A percentile compares a stretch with the other conserved stretches of the same genome.
These are phyloP conservation scores for Jackrogersella multiformis DNA, from an alignment of 495 filamentous ascomycete genomes.

Conservation along the genomic window DNA sequence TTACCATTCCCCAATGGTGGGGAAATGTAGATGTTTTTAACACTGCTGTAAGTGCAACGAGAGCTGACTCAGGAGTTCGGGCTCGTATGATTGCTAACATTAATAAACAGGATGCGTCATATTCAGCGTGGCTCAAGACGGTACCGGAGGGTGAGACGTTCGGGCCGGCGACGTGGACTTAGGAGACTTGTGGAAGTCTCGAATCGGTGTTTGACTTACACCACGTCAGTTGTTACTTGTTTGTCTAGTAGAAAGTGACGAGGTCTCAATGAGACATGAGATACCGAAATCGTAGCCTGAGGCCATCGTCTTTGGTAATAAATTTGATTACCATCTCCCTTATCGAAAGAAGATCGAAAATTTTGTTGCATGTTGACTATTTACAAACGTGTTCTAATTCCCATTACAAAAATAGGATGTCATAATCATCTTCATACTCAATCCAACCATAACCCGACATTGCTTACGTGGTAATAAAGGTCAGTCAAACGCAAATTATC, in stretches of 20 bases:
- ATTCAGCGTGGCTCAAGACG: conserved; percentile 45
- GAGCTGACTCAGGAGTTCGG: neutral
- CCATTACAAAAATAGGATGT: neutral
- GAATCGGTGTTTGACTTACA: neutral
- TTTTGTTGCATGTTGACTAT: no score
- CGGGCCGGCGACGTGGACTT: conserved; percentile 44
- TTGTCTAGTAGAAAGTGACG: conserved; percentile 5
- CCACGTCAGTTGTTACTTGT: conserved; percentile 1
- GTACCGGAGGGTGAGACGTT: conserved; percentile 49
- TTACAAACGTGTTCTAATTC: neutral
- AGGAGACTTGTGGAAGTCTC: neutral
- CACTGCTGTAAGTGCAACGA: conserved; percentile 40
- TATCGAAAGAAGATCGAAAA: neutral
- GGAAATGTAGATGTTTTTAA: conserved; percentile 55
- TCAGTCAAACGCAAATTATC: no score
- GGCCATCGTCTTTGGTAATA: neutral
- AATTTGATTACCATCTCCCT: neutral
- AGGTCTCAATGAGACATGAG: neutral
- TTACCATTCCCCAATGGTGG: conserved; percentile 59
- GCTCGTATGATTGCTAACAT: conserved; percentile 22
- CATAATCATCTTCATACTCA: neutral
- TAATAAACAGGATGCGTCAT: conserved; percentile 42
- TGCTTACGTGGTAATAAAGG: neutral
- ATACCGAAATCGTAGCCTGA: neutral
- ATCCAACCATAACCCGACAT: neutral